Percentiles rank a stretch among this genome's conserved stretches.
Evolutionary conservation across 2,329 filamentous ascomycete genomes (phyloP).

Genomic region (Aspergillus ustus): DNA sequence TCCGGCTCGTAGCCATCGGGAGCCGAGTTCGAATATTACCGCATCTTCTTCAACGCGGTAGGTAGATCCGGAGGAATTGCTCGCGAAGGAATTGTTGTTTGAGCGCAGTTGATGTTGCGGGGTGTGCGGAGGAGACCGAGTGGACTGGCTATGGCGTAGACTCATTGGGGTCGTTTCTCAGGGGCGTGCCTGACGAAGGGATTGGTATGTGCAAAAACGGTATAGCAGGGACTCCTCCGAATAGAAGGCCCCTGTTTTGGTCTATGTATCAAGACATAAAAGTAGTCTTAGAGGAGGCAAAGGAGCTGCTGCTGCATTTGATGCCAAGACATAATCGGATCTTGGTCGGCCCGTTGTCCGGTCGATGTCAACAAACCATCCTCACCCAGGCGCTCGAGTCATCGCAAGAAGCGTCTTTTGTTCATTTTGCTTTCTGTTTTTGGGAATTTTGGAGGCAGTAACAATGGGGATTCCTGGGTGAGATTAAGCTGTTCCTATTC

Average conservation of each 20-base stretch:
- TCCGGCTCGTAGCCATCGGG: conserved; percentile 77
- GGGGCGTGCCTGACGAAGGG: neutral
- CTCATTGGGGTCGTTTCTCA: conserved; percentile 25
- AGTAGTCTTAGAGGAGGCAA: neutral
- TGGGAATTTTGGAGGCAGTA: conserved; percentile 8
- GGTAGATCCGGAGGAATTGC: conserved; percentile 60
- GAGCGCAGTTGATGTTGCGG: conserved; percentile 53
- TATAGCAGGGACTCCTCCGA: conserved; percentile 12
- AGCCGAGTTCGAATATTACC: conserved; percentile 80
- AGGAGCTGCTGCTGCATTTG: neutral
- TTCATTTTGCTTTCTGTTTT: conserved; percentile 14
- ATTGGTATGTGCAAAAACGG: conserved; percentile 2
- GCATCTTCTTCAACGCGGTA: conserved; percentile 80
- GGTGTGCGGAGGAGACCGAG: conserved; percentile 62
- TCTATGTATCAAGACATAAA: neutral
- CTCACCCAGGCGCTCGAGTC: neutral
- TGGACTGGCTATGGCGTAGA: conserved; percentile 36
- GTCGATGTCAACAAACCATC: conserved; percentile 32
- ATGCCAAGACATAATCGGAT: conserved; percentile 30
- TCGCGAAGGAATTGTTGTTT: conserved; percentile 57
- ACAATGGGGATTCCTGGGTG: conserved; percentile 53
- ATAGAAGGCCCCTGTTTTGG: neutral
- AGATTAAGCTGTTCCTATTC: conserved; percentile 17
- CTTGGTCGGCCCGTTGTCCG: conserved; percentile 41
- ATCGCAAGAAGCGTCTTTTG: neutral